phyloP scores from a whole-genome alignment of 371 early-diverging fungal genomes.

The Saksenaea vasiformis region DNA sequence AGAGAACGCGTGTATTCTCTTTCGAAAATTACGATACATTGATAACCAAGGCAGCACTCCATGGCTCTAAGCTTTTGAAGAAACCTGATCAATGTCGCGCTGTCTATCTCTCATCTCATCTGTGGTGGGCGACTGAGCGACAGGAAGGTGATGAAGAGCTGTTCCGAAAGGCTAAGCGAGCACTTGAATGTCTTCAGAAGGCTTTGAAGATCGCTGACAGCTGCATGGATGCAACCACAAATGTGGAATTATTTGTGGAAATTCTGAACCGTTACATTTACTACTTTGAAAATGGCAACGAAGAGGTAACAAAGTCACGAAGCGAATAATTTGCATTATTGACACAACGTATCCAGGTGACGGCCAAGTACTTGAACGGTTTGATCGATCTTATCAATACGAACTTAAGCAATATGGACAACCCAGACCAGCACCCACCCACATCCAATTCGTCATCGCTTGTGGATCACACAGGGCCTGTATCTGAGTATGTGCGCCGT shows the following conservation, averaged over 20 bases:
- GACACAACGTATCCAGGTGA: constrained; percentile 40
- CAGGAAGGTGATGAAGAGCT: constrained; percentile 33
- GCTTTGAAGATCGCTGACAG: constrained; percentile 92
- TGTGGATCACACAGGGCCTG: constrained; percentile 49
- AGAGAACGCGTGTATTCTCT: constrained; percentile 74
- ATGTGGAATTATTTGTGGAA: constrained; percentile 89
- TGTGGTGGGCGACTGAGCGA: constrained; percentile 82
- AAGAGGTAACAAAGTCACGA: constrained; percentile 51
- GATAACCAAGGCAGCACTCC: constrained; percentile 84
- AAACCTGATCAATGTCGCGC: constrained; percentile 93
- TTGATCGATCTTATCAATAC: constrained; percentile 87
- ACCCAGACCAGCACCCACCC: constrained; percentile 63
- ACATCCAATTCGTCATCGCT: constrained; percentile 64
- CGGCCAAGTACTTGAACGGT: constrained; percentile 84
- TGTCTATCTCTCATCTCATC: constrained; percentile 77
- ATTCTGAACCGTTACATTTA: constrained; percentile 89
- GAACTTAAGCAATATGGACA: constrained; percentile 69
- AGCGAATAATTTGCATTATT: neutral
- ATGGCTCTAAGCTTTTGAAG: constrained; percentile 85
- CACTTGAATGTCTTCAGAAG: constrained; percentile 87
- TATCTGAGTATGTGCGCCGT: constrained; percentile 57
- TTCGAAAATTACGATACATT: constrained; percentile 89
- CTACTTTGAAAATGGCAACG: constrained; percentile 86
- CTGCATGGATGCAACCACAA: constrained; percentile 85
- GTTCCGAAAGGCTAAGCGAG: constrained; percentile 81